phyloP scores from a whole-genome alignment of 805 yeast genomes.

The Ogataea saltuana region DNA sequence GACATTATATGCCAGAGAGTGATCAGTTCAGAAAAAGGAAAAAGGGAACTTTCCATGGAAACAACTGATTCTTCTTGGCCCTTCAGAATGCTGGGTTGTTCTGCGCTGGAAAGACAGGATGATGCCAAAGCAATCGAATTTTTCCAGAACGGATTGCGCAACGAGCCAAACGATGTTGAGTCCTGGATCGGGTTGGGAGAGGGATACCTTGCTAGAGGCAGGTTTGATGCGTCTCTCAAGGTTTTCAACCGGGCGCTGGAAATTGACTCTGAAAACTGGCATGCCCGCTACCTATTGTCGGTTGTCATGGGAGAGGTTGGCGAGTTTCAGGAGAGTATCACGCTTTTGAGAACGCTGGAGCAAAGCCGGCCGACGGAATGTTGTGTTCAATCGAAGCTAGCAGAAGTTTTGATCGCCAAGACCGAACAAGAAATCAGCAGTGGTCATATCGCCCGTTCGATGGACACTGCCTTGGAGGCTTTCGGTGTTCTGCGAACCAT shows the following conservation, averaged over 20 bases:
- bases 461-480: conserved; percentile 44
- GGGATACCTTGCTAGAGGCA: conserved; percentile 81
- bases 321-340: conserved; percentile 63
- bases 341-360: conserved; percentile 42
- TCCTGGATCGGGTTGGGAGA: conserved; percentile 99
- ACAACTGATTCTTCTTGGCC: conserved; percentile 70
- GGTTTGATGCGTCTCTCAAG: conserved; percentile 81
- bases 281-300: conserved; percentile 68
- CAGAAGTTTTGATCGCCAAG: conserved; percentile 57
- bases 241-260: conserved; percentile 70
- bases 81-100: conserved; percentile 79
- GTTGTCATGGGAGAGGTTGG: conserved; percentile 61
- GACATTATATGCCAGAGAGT: conserved; percentile 69
- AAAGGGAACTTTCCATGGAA: conserved; percentile 43
- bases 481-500: conserved; percentile 32
- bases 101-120: conserved; percentile 67
- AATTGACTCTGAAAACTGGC: conserved; percentile 56
- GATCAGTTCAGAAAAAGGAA: conserved; percentile 61
- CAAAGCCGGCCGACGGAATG: conserved; percentile 47
- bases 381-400: conserved; percentile 51
- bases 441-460: conserved; percentile 71
- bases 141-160: conserved; percentile 82
- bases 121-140: conserved; percentile 81
- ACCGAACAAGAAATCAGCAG: conserved; percentile 51
- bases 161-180: conserved; percentile 63